A percentile compares a stretch with the other conserved stretches of the same genome.
These are phyloP conservation scores for Solanum chiquidenum DNA, from an alignment of 257 asterid species.

Conservation along the genomic window DNA sequence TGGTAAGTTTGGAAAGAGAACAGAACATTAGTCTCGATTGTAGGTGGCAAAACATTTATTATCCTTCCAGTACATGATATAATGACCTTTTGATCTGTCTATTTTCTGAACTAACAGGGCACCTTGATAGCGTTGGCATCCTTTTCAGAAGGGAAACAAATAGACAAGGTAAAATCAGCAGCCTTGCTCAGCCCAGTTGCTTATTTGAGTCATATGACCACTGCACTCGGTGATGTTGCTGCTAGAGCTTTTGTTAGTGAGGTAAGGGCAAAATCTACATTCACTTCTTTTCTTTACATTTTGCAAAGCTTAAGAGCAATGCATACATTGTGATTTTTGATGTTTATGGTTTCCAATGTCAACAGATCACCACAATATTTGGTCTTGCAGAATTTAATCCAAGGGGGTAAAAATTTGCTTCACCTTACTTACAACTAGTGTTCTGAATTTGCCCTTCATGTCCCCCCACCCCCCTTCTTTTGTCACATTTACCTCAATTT, in stretches of 20 bases:
- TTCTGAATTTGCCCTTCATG: not conserved
- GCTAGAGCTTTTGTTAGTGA: conserved; percentile 70
- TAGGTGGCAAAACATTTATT: not conserved
- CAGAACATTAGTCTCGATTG: not conserved
- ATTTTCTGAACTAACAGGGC: conserved; percentile 32
- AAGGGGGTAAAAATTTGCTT: conserved; percentile 28
- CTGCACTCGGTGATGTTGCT: conserved; percentile 44
- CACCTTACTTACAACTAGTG: not conserved
- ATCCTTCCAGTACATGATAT: not conserved
- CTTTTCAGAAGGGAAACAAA: conserved; percentile 54
- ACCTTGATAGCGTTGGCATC: conserved; percentile 74
- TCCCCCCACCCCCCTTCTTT: no score
- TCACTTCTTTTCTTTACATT: not conserved
- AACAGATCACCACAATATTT: conserved; percentile 51
- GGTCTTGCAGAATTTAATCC: conserved; percentile 88
- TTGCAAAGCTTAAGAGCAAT: not conserved
- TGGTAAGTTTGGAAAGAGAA: conserved; percentile 12
- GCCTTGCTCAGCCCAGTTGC: conserved; percentile 81
- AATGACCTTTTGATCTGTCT: not conserved
- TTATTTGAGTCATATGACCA: conserved; percentile 70
- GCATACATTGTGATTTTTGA: not conserved
- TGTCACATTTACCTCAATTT: no score
- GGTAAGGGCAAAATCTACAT: conserved; percentile 7
- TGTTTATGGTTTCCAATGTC: not conserved
- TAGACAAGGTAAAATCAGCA: conserved; percentile 74